phyloP scores from a whole-genome alignment of 1,284 basidiomycete genomes.

The Schizophyllum amplum region DNA sequence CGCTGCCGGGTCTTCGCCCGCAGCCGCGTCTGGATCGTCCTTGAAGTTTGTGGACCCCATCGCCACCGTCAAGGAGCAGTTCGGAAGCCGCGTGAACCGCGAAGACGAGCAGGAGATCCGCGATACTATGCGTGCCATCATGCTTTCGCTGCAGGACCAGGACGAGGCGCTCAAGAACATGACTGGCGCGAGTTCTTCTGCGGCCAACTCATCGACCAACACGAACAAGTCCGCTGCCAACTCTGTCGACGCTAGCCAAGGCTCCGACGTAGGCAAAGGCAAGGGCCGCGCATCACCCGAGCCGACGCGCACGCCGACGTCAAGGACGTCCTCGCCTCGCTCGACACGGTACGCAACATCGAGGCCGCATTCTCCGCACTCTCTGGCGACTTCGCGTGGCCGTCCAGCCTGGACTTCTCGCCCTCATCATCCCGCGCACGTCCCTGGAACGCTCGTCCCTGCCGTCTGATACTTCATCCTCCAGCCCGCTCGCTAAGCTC shows the following conservation, averaged over 20 bases:
- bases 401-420: conserved; percentile 32
- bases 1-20: conserved; percentile 1
- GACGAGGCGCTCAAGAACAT: not conserved
- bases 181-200: not conserved
- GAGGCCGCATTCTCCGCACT: conserved; percentile 28
- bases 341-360: conserved; percentile 28
- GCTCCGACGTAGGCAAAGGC: no score
- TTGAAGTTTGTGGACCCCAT: conserved; percentile 13
- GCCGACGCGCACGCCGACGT: conserved; percentile 6
- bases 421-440: conserved; percentile 12
- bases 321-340: conserved; percentile 22
- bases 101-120: conserved; percentile 26
- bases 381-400: conserved; percentile 32
- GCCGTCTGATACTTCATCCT: conserved; percentile 15
- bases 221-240: not conserved
- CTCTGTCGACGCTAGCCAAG: conserved; percentile 18
- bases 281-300: conserved; percentile 14
- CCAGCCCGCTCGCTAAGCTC: conserved; percentile 18
- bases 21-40: conserved; percentile 7
- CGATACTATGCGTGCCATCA: conserved; percentile 29
- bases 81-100: conserved; percentile 24
- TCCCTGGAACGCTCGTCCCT: conserved; percentile 5
- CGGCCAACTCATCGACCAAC: conserved; percentile 1
- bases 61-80: conserved; percentile 14
- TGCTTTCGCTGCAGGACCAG: conserved; percentile 22